Conservation (phyloP, 441 rosid genomes). For the Capsella rubella region DNA sequence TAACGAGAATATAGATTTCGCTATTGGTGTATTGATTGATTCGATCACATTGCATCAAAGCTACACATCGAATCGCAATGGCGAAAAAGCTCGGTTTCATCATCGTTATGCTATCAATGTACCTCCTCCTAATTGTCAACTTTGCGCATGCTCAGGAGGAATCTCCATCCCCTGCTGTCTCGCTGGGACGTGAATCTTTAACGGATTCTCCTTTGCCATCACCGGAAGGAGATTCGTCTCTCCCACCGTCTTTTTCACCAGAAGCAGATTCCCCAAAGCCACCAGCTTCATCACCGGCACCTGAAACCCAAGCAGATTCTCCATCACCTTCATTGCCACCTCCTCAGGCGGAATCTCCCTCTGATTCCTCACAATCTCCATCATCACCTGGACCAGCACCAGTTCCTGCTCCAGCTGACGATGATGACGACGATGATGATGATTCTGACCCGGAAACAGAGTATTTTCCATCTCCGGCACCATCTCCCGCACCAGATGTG, state of each 20-base stretch:
- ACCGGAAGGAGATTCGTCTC: conserved; percentile 19
- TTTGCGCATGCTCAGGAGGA: conserved; percentile 15
- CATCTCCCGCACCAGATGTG: conserved; percentile 44
- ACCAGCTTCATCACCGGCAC: conserved; percentile 22
- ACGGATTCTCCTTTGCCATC: conserved; percentile 28
- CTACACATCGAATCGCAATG: conserved; percentile 4
- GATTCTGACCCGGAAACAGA: conserved; percentile 38
- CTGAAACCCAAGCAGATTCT: conserved; percentile 25
- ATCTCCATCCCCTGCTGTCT: conserved; percentile 19
- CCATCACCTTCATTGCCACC: conserved; percentile 14
- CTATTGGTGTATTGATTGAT: not conserved
- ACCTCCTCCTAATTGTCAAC: conserved; percentile 26
- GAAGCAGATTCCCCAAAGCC: conserved; percentile 7
- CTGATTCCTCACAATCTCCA: conserved; percentile 1
- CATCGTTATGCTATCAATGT: conserved; percentile 20
- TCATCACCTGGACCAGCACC: conserved; percentile 26
- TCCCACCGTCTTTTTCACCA: conserved; percentile 9
- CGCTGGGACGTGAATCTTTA: not conserved
- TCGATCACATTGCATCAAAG: not conserved
- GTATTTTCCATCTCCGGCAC: conserved; percentile 20
- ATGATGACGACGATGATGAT: not conserved
- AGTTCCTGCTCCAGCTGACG: conserved; percentile 31
- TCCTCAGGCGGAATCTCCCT: conserved; percentile 15
- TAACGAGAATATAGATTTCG: conserved; percentile 9
- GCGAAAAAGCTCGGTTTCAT: conserved; percentile 36